Evolutionary conservation across 2,329 filamentous ascomycete genomes (phyloP).

Genomic region (Trichophyton equinum): DNA sequence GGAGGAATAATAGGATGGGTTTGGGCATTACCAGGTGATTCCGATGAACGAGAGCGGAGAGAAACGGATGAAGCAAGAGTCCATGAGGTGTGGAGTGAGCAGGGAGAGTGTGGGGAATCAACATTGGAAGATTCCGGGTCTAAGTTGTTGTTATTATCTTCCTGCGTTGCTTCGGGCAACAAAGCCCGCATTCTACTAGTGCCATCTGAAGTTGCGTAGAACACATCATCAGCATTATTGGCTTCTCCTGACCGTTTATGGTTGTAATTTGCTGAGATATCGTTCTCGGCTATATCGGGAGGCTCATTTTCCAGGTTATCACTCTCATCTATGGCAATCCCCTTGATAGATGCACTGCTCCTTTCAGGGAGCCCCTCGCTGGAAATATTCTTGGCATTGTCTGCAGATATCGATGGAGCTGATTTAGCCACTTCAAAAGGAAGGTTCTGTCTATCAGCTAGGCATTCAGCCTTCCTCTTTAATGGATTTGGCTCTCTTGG

Average conservation of each 20-base stretch:
- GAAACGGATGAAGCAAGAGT: not conserved
- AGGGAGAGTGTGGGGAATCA: not conserved
- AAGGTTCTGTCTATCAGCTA: not conserved
- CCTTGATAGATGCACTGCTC: not conserved
- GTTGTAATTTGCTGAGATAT: not conserved
- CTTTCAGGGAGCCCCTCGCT: not conserved
- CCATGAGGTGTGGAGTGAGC: not conserved
- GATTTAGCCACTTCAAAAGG: not conserved
- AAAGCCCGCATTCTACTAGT: not conserved
- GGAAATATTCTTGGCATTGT: not conserved
- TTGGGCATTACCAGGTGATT: not conserved
- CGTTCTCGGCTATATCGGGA: not conserved
- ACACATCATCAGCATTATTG: not conserved
- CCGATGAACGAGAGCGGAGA: not conserved
- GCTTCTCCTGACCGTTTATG: conserved; percentile 1
- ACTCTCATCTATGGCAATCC: not conserved
- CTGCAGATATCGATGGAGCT: not conserved
- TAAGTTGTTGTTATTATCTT: not conserved
- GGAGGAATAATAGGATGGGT: not conserved
- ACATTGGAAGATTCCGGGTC: not conserved
- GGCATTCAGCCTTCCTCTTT: not conserved
- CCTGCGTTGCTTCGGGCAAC: conserved; percentile 3
- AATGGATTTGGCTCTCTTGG: not conserved
- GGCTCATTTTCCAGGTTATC: not conserved
- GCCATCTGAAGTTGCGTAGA: not conserved